phyloP scores from a whole-genome alignment of 495 filamentous ascomycete genomes.

The Aspergillus hancockii region DNA sequence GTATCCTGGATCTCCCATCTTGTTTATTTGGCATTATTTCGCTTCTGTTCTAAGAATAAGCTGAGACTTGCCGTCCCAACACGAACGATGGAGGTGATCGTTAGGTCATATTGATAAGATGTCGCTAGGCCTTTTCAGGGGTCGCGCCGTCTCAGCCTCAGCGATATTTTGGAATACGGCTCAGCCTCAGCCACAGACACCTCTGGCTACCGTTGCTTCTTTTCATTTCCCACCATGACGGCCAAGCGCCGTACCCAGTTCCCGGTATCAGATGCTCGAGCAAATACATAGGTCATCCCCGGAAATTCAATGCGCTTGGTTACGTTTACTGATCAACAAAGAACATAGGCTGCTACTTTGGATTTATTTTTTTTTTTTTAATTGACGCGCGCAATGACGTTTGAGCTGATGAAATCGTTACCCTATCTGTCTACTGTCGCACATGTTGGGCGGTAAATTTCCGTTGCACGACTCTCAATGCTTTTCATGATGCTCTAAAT shows the following conservation, averaged over 20 bases:
- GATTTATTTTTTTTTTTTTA: too few species aligned
- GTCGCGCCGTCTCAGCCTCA: slow-evolving; percentile 3
- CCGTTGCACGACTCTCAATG: background rate
- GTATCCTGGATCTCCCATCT: slow-evolving; percentile 1
- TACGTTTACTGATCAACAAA: background rate
- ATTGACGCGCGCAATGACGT: background rate
- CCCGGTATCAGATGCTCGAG: background rate
- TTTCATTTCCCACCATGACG: background rate
- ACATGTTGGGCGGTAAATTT: background rate
- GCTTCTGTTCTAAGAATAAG: slow-evolving; percentile 14
- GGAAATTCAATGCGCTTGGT: background rate
- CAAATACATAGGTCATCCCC: background rate
- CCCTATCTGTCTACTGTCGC: background rate
- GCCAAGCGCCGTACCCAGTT: slow-evolving; percentile 1
- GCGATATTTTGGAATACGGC: slow-evolving; percentile 4
- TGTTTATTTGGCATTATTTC: slow-evolving; percentile 2
- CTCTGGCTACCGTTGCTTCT: slow-evolving; percentile 13
- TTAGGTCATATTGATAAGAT: slow-evolving; percentile 11
- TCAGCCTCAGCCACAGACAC: slow-evolving; percentile 27
- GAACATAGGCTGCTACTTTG: background rate
- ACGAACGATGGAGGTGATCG: slow-evolving; percentile 3
- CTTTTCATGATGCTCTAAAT: background rate
- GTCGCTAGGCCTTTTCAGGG: slow-evolving; percentile 7
- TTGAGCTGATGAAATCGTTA: background rate
- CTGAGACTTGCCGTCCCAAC: background rate